Conservation (phyloP, 2,329 filamentous ascomycete genomes). For the Xylogone sp. region DNA sequence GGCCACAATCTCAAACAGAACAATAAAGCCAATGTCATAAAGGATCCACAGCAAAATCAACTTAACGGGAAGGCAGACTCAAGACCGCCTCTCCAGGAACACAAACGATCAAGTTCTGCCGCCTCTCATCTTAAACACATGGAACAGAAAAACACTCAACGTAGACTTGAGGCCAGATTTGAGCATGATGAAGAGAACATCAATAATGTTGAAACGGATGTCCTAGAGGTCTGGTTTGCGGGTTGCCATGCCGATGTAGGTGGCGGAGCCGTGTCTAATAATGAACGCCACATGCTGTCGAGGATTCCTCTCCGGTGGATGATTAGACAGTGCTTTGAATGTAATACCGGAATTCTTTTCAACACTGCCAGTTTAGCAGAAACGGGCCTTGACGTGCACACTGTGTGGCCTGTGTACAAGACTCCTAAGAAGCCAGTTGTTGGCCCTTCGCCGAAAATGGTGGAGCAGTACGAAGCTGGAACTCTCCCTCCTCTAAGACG, state of each 20-base stretch:
- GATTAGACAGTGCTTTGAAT: slow-evolving; percentile 43
- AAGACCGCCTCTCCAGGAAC: no score
- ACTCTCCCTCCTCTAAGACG: slow-evolving; percentile 28
- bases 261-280: slow-evolving; percentile 39
- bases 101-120: no score
- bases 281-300: slow-evolving; percentile 37
- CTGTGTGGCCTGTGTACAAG: slow-evolving; percentile 35
- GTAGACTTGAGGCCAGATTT: slow-evolving; percentile 14
- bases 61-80: background rate
- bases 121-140: slow-evolving; percentile 5
- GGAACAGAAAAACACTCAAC: slow-evolving; percentile 15
- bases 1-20: slow-evolving; percentile 21
- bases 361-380: slow-evolving; percentile 34
- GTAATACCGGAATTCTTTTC: slow-evolving; percentile 41
- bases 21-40: slow-evolving; percentile 3
- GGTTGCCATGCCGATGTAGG: slow-evolving; percentile 40
- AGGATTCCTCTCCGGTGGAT: slow-evolving; percentile 44
- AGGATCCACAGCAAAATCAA: background rate
- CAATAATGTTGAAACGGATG: slow-evolving; percentile 36
- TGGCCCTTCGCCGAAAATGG: slow-evolving; percentile 30
- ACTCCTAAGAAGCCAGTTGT: slow-evolving; percentile 25
- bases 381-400: slow-evolving; percentile 37
- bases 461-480: slow-evolving; percentile 32
- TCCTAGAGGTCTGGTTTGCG: slow-evolving; percentile 38
- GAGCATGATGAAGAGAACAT: slow-evolving; percentile 7